Evolutionary conservation across 306 rosid species (phyloP).

Genomic region (Carpinus fangiana): DNA sequence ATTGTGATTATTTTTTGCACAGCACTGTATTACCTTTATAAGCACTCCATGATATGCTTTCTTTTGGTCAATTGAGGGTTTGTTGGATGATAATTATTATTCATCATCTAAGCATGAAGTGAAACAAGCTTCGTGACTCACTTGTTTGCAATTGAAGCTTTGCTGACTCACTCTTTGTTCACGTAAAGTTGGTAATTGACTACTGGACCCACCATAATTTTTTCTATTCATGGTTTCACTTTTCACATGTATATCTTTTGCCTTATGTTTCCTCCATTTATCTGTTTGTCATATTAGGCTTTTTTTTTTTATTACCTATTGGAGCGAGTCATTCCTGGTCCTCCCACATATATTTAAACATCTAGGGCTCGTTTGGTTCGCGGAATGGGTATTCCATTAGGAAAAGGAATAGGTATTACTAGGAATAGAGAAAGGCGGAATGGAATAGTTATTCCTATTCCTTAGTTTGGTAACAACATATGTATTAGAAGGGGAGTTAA

Average conservation of each 20-base stretch:
- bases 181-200: too few relatives aligned
- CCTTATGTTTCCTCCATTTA: neutral
- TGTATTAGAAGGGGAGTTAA: too few relatives aligned
- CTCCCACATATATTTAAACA: too few relatives aligned
- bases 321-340: neutral
- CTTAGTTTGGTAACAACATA: too few relatives aligned
- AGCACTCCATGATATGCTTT: neutral
- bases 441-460: too few relatives aligned
- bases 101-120: neutral
- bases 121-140: neutral
- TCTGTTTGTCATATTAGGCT: neutral
- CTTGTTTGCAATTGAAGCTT: neutral
- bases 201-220: neutral
- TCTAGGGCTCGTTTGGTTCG: too few relatives aligned
- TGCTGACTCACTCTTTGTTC: neutral
- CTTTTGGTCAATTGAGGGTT: neutral
- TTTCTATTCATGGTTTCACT: neutral
- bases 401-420: too few relatives aligned
- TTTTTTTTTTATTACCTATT: neutral
- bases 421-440: too few relatives aligned
- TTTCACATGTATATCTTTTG: neutral
- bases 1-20: neutral
- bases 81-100: neutral
- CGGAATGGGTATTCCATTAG: too few relatives aligned
- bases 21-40: neutral